Base-by-base conservation (phyloP, 805 yeast species). In the Suhomyces tanzawaensis region DNA sequence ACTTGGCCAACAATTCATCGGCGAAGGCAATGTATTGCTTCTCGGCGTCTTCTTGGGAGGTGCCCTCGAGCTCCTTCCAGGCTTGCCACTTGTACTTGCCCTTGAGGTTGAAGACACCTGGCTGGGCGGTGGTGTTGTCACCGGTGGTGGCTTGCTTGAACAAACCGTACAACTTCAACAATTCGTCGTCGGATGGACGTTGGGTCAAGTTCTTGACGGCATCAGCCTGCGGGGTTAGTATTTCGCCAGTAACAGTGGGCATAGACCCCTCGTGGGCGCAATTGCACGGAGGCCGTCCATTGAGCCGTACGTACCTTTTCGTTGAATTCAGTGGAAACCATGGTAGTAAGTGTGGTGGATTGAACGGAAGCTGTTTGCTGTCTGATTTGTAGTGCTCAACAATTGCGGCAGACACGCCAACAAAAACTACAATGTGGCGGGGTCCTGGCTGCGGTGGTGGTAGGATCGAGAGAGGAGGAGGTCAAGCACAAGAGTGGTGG, bases 81-180 rank as follows among this genome's bases (percentile, higher is more conserved):
- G 98, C 77, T 60, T 90, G 91, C 98, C 98, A 93, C 76, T 93
- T 93, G 78, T 86, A 85, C 69, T 95, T 89, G 52, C 91, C 97
- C 72, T 85, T 88, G 71, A 93, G 76, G 69, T 89, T 95, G 64
- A 93, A 87, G 42, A 85, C 68, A 47, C 96, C 93, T 38, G 99
- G 99, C 71, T 87, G 86, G 39, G 75, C 71, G 45, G 95, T 85
- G 49, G 63, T 65, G 77, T 88, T 88, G 76, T 93, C 99, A 49
- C 99, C 99, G 40, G 82, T 84, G 24, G 97, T 91, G 53, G 98
- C 95, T 72, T 93, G 99, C 70, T 93, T 93, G 83, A 76, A 93
- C 54, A 93, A 75, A 34, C 91, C 97, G 71, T 93, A 93, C 55
- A 93, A 74, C 63, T 82, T 69, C 58, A 91, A 75, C 58, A 90